Conservation (phyloP, 139 green algal species). For the Tetratostichococcus sp. region DNA sequence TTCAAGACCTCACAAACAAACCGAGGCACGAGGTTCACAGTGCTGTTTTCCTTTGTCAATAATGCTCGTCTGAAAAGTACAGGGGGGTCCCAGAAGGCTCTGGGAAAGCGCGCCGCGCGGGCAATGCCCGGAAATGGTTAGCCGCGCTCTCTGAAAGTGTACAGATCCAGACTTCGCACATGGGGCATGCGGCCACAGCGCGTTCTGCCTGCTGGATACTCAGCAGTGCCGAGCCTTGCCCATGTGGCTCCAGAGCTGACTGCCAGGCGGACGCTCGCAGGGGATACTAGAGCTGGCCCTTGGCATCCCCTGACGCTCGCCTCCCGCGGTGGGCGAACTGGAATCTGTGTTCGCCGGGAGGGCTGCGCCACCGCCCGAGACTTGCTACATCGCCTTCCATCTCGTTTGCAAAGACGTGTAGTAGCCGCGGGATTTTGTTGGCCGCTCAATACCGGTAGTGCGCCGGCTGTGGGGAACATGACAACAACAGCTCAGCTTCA, state of each 20-base stretch:
- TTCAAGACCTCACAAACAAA: too few relatives aligned
- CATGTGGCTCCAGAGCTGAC: background rate
- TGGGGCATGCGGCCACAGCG: background rate
- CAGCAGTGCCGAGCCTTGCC: too few relatives aligned
- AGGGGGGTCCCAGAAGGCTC: background rate
- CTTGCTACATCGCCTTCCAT: too few relatives aligned
- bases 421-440: too few relatives aligned
- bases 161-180: constrained; percentile 1
- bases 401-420: too few relatives aligned
- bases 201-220: too few relatives aligned
- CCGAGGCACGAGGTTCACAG: too few relatives aligned
- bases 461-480: constrained; percentile 58
- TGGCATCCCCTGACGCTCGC: too few relatives aligned
- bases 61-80: background rate
- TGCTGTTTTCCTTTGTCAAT: too few relatives aligned
- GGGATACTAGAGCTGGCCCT: too few relatives aligned
- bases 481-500: too few relatives aligned
- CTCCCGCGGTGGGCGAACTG: background rate
- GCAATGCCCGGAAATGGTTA: background rate
- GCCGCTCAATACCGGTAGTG: constrained; percentile 94
- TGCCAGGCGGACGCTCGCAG: background rate
- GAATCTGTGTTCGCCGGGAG: background rate
- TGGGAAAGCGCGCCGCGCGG: background rate
- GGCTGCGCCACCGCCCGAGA: too few relatives aligned
- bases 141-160: background rate